Evolutionary conservation across 1,139 yeast genomes (phyloP).

Genomic region (Petasospora rhodanensis): DNA sequence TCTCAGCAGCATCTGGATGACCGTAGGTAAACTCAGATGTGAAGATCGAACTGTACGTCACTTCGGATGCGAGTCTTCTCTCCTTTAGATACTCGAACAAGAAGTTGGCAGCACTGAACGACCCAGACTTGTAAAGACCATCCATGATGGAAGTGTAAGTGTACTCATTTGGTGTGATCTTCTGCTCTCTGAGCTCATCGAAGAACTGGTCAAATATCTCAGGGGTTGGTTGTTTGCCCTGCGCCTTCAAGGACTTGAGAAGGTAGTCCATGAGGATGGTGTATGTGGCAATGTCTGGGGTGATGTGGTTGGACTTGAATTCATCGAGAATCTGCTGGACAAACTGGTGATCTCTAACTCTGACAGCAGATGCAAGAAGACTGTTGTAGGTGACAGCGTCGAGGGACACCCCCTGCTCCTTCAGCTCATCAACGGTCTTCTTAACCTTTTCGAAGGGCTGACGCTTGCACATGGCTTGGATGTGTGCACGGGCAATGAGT

Average conservation of each 20-base stretch:
- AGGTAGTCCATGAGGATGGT: constrained; percentile 57
- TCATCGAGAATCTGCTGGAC: constrained; percentile 33
- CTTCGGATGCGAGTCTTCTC: constrained; percentile 32
- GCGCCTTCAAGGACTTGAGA: constrained; percentile 42
- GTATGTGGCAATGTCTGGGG: constrained; percentile 63
- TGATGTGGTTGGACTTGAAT: constrained; percentile 35
- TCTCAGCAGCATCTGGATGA: constrained; percentile 42
- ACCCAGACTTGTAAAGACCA: constrained; percentile 47
- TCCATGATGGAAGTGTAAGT: constrained; percentile 54
- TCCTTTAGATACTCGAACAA: constrained; percentile 42
- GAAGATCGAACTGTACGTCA: constrained; percentile 53
- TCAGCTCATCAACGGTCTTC: constrained; percentile 29
- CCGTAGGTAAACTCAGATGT: constrained; percentile 54
- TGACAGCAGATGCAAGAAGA: constrained; percentile 31
- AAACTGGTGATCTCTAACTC: constrained; percentile 28
- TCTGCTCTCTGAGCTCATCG: constrained; percentile 37
- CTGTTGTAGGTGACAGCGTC: constrained; percentile 37
- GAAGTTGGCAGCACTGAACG: constrained; percentile 49
- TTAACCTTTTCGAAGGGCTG: constrained; percentile 27
- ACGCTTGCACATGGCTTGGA: constrained; percentile 28
- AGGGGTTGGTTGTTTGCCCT: constrained; percentile 42
- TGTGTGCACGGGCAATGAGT: constrained; percentile 29
- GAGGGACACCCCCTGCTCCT: constrained; percentile 29
- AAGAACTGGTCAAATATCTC: constrained; percentile 37
- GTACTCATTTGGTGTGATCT: constrained; percentile 43